These are phyloP conservation scores for Neurospora tetrasperma DNA, from an alignment of 495 filamentous ascomycete species.

Conservation along the genomic window DNA sequence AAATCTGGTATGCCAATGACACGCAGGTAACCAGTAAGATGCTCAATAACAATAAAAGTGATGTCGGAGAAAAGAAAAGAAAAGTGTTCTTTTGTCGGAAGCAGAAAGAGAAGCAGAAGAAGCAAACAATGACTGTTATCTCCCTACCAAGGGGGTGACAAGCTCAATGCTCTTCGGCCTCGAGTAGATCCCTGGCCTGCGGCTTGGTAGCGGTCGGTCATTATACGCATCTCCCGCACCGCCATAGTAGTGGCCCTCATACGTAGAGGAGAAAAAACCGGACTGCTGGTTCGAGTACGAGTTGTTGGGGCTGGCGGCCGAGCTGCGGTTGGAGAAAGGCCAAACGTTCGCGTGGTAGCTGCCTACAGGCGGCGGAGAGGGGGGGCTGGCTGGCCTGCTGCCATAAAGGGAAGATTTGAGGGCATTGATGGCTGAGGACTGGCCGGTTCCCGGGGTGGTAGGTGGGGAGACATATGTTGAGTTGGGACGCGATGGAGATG, in stretches of 20 bases:
- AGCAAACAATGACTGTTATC: slow-evolving; percentile 14
- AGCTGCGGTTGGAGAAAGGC: slow-evolving; percentile 34
- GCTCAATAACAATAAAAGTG: not conserved
- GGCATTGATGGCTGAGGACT: slow-evolving; percentile 32
- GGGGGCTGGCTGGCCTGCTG: slow-evolving; percentile 33
- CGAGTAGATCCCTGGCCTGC: slow-evolving; percentile 34
- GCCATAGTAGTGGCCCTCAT: slow-evolving; percentile 32
- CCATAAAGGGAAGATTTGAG: slow-evolving; percentile 30
- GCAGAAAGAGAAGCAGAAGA: not conserved
- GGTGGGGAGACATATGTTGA: slow-evolving; percentile 33
- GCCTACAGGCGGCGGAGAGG: slow-evolving; percentile 23
- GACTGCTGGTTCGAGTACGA: slow-evolving; percentile 32
- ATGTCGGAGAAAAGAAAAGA: not conserved
- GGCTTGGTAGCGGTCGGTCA: slow-evolving; percentile 35
- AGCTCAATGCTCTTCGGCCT: slow-evolving; percentile 43
- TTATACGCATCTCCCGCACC: slow-evolving; percentile 21
- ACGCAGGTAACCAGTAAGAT: not conserved
- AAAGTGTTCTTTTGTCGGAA: not conserved
- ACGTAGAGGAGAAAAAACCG: slow-evolving; percentile 34
- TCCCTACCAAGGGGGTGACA: slow-evolving; percentile 38
- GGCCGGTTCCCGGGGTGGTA: slow-evolving; percentile 25
- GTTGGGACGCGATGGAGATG: slow-evolving; percentile 38
- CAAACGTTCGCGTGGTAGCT: slow-evolving; percentile 27
- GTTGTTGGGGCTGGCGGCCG: slow-evolving; percentile 34
- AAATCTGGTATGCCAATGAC: not conserved